A percentile compares a stretch with the other conserved stretches of the same genome.
These are phyloP conservation scores for Houttuynia cordata DNA, from an alignment of 164 flowering plant genomes.

Conservation along the genomic window DNA sequence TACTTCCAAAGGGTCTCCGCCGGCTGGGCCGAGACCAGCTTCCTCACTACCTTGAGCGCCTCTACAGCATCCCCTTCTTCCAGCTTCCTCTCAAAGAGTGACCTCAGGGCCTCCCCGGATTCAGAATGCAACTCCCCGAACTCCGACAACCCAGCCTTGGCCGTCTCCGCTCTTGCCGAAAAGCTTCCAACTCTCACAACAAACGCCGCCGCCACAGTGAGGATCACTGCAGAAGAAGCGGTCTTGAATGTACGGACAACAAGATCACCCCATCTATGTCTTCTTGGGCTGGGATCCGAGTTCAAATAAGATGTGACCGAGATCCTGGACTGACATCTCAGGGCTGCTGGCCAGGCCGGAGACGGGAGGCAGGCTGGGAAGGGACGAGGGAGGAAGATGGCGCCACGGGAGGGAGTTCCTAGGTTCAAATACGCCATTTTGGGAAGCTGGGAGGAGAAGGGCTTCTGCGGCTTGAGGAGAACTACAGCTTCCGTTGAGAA, in stretches of 20 bases:
- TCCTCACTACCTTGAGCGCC: constrained; percentile 33
- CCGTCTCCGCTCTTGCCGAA: constrained; percentile 36
- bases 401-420: constrained; percentile 5
- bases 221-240: constrained; percentile 20
- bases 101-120: no score
- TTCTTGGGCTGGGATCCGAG: not conserved
- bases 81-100: no score
- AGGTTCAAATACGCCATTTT: constrained; percentile 12
- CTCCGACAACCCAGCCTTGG: constrained; percentile 35
- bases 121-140: constrained; percentile 40
- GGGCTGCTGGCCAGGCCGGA: not conserved
- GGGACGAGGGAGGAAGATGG: not conserved
- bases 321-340: no score
- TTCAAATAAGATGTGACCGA: not conserved
- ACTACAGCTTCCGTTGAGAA: no score
- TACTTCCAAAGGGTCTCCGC: constrained; percentile 49
- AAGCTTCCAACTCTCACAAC: constrained; percentile 14
- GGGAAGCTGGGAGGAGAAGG: no score
- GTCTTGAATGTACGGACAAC: constrained; percentile 14
- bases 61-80: constrained; percentile 62
- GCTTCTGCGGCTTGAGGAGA: no score
- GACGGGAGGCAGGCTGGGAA: not conserved
- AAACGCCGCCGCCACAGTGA: constrained; percentile 26
- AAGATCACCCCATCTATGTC: not conserved
- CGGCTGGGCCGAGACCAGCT: constrained; percentile 47